phyloP scores from a whole-genome alignment of 1,284 basidiomycete genomes.

The Pyrrhoderma noxium region DNA sequence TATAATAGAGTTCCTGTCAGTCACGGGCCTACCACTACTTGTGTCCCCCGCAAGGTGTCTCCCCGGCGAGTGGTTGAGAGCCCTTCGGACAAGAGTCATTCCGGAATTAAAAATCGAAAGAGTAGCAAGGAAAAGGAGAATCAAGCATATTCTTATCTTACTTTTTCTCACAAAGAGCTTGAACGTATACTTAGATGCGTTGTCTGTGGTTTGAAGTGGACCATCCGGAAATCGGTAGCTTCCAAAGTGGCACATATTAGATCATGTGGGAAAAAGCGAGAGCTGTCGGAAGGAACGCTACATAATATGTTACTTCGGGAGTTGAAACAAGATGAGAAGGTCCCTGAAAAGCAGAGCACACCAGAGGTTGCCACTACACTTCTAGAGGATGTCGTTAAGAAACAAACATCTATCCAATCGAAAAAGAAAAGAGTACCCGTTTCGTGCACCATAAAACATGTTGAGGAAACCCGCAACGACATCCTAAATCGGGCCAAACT shows the following conservation, averaged over 20 bases:
- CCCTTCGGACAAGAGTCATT: too few relatives aligned
- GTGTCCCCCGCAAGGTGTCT: too few relatives aligned
- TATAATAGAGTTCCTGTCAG: too few relatives aligned
- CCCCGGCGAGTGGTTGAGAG: too few relatives aligned
- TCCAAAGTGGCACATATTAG: constrained; percentile 63
- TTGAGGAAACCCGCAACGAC: constrained; percentile 39
- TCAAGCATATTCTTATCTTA: constrained; percentile 16
- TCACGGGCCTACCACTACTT: too few relatives aligned
- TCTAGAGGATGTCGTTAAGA: constrained; percentile 46
- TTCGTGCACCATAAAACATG: constrained; percentile 39
- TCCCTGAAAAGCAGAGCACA: constrained; percentile 26
- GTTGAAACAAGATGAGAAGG: constrained; percentile 27
- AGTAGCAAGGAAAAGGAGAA: too few relatives aligned
- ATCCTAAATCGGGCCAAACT: constrained; percentile 47
- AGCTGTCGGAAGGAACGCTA: constrained; percentile 49
- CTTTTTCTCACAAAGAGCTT: constrained; percentile 42
- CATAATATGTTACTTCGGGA: constrained; percentile 44
- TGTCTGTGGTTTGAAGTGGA: constrained; percentile 61
- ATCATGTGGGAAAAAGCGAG: constrained; percentile 55
- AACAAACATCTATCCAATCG: constrained; percentile 38
- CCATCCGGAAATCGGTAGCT: constrained; percentile 48
- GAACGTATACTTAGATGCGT: constrained; percentile 49
- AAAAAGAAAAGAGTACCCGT: constrained; percentile 32
- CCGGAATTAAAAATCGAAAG: too few relatives aligned
- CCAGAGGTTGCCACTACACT: constrained; percentile 34